These are phyloP conservation scores for Aspergillus tamarii DNA, from an alignment of 2,329 filamentous ascomycete genomes.

Conservation along the genomic window DNA sequence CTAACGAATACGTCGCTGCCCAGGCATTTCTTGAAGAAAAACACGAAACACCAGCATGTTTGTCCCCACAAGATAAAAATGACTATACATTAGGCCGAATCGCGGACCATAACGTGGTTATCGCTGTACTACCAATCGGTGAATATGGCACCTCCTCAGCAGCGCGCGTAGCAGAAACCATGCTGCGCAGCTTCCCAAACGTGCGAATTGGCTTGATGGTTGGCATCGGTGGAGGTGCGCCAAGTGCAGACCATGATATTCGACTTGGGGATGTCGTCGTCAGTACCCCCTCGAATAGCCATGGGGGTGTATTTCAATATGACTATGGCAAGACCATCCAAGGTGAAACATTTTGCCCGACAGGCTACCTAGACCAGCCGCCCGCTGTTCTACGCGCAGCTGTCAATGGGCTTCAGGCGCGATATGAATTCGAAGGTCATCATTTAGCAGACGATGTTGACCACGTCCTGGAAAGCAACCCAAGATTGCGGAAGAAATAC, in stretches of 20 bases:
- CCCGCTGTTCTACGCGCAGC: no score
- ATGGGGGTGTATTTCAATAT: background rate
- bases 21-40: constrained; percentile 45
- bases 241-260: background rate
- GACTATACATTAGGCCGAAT: constrained; percentile 36
- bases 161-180: background rate
- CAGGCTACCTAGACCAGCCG: background rate
- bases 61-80: constrained; percentile 28
- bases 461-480: no score
- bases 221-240: background rate
- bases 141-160: background rate
- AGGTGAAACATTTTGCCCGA: background rate
- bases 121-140: background rate
- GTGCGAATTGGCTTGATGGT: background rate
- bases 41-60: constrained; percentile 28
- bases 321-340: background rate
- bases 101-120: constrained; percentile 26
- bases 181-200: background rate
- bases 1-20: constrained; percentile 43
- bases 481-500: no score
- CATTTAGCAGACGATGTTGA: no score
- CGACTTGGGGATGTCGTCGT: constrained; percentile 6
- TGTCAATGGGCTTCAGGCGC: no score
- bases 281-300: background rate
- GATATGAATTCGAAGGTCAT: no score